Percentiles rank a stretch among this genome's conserved stretches.
Evolutionary conservation across 2,329 filamentous ascomycete genomes (phyloP).

Genomic region (Aureobasidium namibiae): DNA sequence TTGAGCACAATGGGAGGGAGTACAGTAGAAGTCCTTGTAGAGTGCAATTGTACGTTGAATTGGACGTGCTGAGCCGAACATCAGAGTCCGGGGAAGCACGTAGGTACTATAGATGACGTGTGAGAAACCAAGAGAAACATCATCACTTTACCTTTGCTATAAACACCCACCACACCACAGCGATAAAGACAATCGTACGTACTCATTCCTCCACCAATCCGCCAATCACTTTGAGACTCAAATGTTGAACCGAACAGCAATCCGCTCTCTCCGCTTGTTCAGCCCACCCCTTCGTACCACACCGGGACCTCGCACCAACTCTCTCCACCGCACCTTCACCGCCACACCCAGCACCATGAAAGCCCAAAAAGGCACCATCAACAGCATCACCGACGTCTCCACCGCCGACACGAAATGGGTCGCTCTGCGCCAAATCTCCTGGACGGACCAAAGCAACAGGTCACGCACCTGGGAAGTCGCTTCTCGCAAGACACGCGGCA

Average conservation of each 20-base stretch:
- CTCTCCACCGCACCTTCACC: background rate
- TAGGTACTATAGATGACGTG: background rate
- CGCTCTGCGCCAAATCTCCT: conserved; percentile 6
- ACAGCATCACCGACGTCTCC: conserved; percentile 1
- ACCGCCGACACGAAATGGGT: conserved; percentile 12
- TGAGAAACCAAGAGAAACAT: background rate
- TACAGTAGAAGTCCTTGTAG: too few species aligned
- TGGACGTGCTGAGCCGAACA: background rate
- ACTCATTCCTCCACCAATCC: background rate
- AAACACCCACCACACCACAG: background rate
- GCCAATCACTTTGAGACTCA: background rate
- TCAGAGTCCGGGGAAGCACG: background rate
- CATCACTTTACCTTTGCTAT: background rate
- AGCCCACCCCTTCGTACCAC: background rate
- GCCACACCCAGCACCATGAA: background rate
- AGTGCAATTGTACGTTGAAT: background rate
- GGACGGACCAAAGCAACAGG: conserved; percentile 31
- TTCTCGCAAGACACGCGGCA: conserved; percentile 44
- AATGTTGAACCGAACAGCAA: background rate
- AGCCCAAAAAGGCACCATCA: conserved; percentile 9
- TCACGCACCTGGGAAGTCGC: conserved; percentile 43
- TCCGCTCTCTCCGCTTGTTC: background rate
- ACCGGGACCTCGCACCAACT: background rate
- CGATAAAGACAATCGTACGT: background rate
- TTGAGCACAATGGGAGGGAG: too few species aligned